A percentile compares a stretch with the other conserved stretches of the same genome.
Conservation (phyloP, 495 filamentous ascomycete genomes). For the Cercophora newfieldiana region DNA sequence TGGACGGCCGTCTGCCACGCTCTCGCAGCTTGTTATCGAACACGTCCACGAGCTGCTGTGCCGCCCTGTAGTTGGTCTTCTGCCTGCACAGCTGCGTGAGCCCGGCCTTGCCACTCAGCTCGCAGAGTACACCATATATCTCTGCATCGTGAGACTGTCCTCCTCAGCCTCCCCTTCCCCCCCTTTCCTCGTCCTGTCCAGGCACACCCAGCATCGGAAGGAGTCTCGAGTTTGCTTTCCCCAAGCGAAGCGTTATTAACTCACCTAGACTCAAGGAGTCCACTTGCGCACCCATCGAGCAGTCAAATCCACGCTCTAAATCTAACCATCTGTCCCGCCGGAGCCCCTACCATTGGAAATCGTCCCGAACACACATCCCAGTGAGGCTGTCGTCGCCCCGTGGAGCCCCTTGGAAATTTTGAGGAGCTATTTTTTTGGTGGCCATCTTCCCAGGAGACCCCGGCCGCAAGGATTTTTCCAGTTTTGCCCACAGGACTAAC, state of each 20-base stretch:
- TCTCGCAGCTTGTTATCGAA: constrained; percentile 18
- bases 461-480: constrained; percentile 33
- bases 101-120: constrained; percentile 33
- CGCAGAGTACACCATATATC: constrained; percentile 29
- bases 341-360: constrained; percentile 21
- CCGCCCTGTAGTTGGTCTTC: constrained; percentile 15
- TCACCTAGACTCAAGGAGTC: constrained; percentile 14
- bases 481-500: constrained; percentile 27
- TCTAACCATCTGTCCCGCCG: constrained; percentile 23
- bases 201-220: constrained; percentile 15
- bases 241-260: constrained; percentile 9
- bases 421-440: constrained; percentile 32
- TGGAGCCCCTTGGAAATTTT: constrained; percentile 31
- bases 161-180: constrained; percentile 9
- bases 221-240: constrained; percentile 13
- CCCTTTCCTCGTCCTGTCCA: constrained; percentile 15
- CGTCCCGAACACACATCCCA: constrained; percentile 30
- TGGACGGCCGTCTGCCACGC: constrained; percentile 11
- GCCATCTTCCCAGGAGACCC: constrained; percentile 33
- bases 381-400: constrained; percentile 36
- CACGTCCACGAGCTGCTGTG: constrained; percentile 18
- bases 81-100: constrained; percentile 25
- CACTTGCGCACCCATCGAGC: constrained; percentile 23
- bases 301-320: constrained; percentile 24
- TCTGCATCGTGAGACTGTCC: constrained; percentile 29